A percentile compares a stretch with the other conserved stretches of the same genome.
phyloP scores from a whole-genome alignment of 1,284 basidiomycete genomes.

The Cutaneotrichosporon arboriforme region DNA sequence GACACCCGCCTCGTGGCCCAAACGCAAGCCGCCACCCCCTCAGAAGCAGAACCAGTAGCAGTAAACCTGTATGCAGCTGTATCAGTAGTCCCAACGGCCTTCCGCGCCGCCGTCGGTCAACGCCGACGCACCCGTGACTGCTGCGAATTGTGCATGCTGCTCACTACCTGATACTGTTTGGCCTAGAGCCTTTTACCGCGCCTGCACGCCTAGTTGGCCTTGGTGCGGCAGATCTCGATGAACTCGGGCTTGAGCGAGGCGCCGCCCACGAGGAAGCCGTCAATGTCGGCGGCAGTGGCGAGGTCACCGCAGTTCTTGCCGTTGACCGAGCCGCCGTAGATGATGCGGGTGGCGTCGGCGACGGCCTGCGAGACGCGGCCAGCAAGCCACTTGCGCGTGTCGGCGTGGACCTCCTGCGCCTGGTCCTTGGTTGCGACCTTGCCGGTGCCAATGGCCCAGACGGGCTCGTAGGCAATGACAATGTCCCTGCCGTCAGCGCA shows the following conservation, averaged over 20 bases:
- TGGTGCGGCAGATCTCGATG: conserved; percentile 79
- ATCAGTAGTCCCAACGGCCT: no score
- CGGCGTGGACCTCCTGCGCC: conserved; percentile 87
- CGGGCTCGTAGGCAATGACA: conserved; percentile 93
- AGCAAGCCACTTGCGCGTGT: conserved; percentile 72
- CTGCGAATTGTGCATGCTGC: no score
- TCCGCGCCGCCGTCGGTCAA: no score
- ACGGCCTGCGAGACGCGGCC: conserved; percentile 63
- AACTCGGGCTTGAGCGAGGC: conserved; percentile 98
- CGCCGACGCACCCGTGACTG: no score
- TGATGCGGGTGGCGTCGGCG: conserved; percentile 74
- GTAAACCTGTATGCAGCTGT: no score
- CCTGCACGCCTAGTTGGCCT: conserved; percentile 23
- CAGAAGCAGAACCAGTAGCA: no score
- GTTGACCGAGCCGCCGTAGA: conserved; percentile 93
- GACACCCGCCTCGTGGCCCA: no score
- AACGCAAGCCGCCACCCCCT: no score
- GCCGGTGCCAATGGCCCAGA: conserved; percentile 98
- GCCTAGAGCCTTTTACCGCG: no score
- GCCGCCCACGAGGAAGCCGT: conserved; percentile 98
- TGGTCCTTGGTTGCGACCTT: conserved; percentile 78
- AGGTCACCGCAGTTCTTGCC: conserved; percentile 83
- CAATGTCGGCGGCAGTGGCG: conserved; percentile 71
- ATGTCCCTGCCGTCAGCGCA: conserved; percentile 59
- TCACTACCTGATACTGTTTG: no score